These are phyloP conservation scores for Pseudogymnoascus sp. DNA, from an alignment of 2,329 filamentous ascomycete species.

Conservation along the genomic window DNA sequence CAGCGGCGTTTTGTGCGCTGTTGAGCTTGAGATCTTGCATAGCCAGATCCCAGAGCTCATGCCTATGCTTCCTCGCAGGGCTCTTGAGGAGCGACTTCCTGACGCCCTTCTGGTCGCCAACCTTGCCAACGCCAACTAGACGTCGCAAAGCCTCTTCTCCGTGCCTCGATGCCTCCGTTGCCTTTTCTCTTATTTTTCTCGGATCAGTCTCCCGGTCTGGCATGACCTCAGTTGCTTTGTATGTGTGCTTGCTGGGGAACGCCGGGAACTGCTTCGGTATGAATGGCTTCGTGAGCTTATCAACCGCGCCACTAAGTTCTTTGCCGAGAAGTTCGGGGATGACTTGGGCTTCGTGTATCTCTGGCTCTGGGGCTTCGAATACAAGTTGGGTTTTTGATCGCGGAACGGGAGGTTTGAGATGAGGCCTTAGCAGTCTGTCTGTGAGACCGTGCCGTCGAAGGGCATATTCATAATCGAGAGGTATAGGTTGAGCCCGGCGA, in stretches of 20 bases:
- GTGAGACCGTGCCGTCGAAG: constrained; percentile 45
- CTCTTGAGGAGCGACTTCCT: constrained; percentile 44
- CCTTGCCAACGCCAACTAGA: constrained; percentile 53
- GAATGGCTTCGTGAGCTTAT: constrained; percentile 47
- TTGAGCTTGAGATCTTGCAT: constrained; percentile 44
- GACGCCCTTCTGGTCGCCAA: constrained; percentile 56
- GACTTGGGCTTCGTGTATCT: constrained; percentile 36
- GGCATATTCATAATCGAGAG: constrained; percentile 48
- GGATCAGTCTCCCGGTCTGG: constrained; percentile 40
- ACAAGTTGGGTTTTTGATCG: constrained; percentile 26
- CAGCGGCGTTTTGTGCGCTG: constrained; percentile 23
- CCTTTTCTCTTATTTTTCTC: constrained; percentile 51
- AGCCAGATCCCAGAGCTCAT: constrained; percentile 51
- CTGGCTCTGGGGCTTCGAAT: constrained; percentile 27
- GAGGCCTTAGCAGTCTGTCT: constrained; percentile 44
- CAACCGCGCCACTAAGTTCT: constrained; percentile 49
- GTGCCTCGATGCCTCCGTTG: constrained; percentile 50
- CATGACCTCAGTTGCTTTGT: constrained; percentile 47
- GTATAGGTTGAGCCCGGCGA: constrained; percentile 42
- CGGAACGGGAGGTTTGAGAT: constrained; percentile 46
- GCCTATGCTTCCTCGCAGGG: constrained; percentile 43
- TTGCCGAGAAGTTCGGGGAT: constrained; percentile 33
- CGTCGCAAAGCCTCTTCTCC: constrained; percentile 53
- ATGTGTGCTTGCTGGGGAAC: constrained; percentile 58
- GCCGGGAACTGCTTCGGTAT: constrained; percentile 52